Conservation (phyloP, 176 grass and related monocot genomes). For the Coix lacrymajobi region DNA sequence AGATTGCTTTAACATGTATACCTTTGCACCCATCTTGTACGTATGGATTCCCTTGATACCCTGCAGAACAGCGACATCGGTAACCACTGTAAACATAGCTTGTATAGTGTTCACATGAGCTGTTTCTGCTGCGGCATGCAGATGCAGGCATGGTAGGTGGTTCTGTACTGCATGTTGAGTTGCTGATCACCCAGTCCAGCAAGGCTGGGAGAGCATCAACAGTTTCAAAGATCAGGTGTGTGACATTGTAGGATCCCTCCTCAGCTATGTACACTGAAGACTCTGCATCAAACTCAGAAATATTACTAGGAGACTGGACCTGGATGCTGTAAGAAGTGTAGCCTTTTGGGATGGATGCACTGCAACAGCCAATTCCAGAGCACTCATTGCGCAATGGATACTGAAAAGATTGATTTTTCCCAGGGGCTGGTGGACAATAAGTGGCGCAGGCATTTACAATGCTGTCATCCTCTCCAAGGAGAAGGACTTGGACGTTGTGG, state of each 20-base stretch:
- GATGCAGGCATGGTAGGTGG: too few relatives aligned
- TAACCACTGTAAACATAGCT: too few relatives aligned
- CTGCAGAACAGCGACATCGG: too few relatives aligned
- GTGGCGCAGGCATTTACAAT: conserved; percentile 26
- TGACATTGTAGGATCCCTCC: background rate
- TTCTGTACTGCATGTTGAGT: background rate
- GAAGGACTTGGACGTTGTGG: conserved; percentile 18
- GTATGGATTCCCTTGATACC: too few relatives aligned
- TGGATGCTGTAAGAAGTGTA: conserved; percentile 25
- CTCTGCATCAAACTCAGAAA: background rate
- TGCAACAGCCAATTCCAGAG: conserved; percentile 47
- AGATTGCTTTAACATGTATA: background rate
- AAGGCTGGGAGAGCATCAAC: conserved; percentile 2
- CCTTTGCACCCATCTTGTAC: too few relatives aligned
- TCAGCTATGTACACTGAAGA: background rate
- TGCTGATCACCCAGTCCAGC: conserved; percentile 52
- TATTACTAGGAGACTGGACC: background rate
- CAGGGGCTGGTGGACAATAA: conserved; percentile 6
- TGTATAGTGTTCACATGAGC: too few relatives aligned
- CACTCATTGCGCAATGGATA: conserved; percentile 14
- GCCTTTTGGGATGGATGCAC: conserved; percentile 25
- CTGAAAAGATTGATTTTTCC: background rate
- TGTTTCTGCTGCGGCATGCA: too few relatives aligned
- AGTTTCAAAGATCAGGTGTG: too few relatives aligned
- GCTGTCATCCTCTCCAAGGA: conserved; percentile 3